Conservation (phyloP, 768 basidiomycete genomes). For the Cystofilobasidium ferigula region DNA sequence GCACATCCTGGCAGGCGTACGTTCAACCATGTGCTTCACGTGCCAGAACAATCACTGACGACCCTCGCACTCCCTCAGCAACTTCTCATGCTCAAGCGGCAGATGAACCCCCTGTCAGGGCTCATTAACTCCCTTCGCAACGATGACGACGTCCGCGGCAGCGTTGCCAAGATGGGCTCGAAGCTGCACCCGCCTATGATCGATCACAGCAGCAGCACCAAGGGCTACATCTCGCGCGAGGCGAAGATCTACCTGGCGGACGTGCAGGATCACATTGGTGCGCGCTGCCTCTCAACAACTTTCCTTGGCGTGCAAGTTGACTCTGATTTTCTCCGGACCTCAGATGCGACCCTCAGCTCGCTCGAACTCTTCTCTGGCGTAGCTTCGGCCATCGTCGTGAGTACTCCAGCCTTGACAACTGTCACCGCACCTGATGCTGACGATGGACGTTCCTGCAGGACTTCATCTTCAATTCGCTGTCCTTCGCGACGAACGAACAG, state of each 20-base stretch:
- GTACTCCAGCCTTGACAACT: no score
- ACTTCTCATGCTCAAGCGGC: conserved; percentile 15
- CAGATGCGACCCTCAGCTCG: conserved; percentile 9
- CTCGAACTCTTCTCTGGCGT: conserved; percentile 15
- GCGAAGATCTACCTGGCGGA: conserved; percentile 20
- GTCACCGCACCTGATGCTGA: neutral
- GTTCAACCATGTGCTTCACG: neutral
- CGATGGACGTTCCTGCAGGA: neutral
- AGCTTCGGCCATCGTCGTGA: conserved; percentile 9
- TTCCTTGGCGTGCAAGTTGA: no score
- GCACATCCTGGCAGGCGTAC: conserved; percentile 14
- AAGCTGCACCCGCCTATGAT: neutral
- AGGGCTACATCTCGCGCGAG: conserved; percentile 3
- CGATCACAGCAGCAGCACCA: neutral
- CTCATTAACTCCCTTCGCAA: conserved; percentile 12
- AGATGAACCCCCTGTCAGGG: conserved; percentile 6
- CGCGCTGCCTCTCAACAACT: neutral
- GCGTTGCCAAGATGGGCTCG: neutral
- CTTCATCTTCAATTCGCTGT: conserved; percentile 8
- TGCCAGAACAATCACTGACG: neutral
- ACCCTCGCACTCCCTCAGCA: neutral
- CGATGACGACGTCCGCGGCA: conserved; percentile 13
- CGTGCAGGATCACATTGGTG: conserved; percentile 8
- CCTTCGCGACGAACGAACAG: neutral
- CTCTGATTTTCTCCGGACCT: neutral